Conservation (phyloP, 495 filamentous ascomycete genomes). For the Daldinia concentrica region DNA sequence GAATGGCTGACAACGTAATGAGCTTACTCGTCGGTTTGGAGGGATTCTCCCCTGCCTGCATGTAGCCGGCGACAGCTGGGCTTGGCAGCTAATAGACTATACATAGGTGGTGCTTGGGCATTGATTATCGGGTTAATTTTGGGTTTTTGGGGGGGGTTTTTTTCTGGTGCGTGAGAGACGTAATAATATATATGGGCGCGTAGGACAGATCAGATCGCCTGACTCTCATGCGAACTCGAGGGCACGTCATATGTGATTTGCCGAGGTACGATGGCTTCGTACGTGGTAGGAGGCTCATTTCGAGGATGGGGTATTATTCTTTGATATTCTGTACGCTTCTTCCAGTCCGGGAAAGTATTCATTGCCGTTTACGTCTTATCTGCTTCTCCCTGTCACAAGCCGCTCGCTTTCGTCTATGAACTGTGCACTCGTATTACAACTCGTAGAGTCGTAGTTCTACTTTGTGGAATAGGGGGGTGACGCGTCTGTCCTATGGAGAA, state of each 20-base stretch:
- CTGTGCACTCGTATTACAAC: background rate
- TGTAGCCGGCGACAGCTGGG: constrained; percentile 31
- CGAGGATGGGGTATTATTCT: background rate
- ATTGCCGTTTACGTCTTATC: background rate
- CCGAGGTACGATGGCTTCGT: constrained; percentile 1
- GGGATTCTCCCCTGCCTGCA: background rate
- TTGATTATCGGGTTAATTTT: constrained; percentile 22
- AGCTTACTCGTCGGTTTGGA: constrained; percentile 11
- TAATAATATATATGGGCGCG: background rate
- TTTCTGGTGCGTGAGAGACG: constrained; percentile 1
- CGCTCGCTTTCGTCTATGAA: background rate
- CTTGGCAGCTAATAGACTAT: constrained; percentile 8
- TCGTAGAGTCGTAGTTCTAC: too few species aligned
- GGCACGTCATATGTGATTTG: constrained; percentile 7
- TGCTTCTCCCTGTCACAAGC: background rate
- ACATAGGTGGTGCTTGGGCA: constrained; percentile 1
- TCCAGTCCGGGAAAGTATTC: background rate
- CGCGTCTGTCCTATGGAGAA: background rate
- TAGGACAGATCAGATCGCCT: constrained; percentile 20
- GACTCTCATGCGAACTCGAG: background rate
- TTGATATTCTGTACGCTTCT: background rate
- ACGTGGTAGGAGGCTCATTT: background rate
- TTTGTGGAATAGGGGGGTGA: background rate
- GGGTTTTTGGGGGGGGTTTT: too few species aligned
- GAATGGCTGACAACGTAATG: constrained; percentile 3